Conservation (phyloP, 495 filamentous ascomycete species). For the Oidiodendron maius region DNA sequence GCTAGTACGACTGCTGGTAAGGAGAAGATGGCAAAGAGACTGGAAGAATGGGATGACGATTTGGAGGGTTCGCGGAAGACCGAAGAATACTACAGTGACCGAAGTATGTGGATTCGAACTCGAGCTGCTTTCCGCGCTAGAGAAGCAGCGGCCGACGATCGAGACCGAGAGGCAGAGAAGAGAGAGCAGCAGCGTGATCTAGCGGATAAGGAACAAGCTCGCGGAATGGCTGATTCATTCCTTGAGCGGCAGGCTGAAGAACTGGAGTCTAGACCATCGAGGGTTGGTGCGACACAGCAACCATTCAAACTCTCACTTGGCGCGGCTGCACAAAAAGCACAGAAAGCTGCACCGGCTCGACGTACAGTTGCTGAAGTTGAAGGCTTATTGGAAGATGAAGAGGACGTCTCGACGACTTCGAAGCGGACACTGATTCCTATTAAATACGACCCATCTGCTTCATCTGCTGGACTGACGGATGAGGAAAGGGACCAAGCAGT, state of each 20-base stretch:
- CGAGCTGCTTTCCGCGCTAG: slow-evolving; percentile 64
- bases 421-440: slow-evolving; percentile 86
- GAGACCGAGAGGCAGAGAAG: slow-evolving; percentile 72
- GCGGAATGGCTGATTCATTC: slow-evolving; percentile 89
- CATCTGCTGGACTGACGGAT: slow-evolving; percentile 64
- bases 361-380: slow-evolving; percentile 91
- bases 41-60: slow-evolving; percentile 87
- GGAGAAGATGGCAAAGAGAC: slow-evolving; percentile 61
- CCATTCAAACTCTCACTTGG: slow-evolving; percentile 93
- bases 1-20: slow-evolving; percentile 48
- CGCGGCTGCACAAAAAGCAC: slow-evolving; percentile 75
- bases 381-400: slow-evolving; percentile 88
- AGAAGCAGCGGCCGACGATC: slow-evolving; percentile 71
- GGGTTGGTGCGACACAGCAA: slow-evolving; percentile 51
- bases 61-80: slow-evolving; percentile 63
- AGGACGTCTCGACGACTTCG: slow-evolving; percentile 63
- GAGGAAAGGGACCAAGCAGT: slow-evolving; percentile 79
- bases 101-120: slow-evolving; percentile 75
- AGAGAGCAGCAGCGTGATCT: slow-evolving; percentile 63
- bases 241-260: slow-evolving; percentile 84
- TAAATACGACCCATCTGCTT: slow-evolving; percentile 73
- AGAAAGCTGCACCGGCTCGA: slow-evolving; percentile 53
- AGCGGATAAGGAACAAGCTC: slow-evolving; percentile 70
- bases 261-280: slow-evolving; percentile 52
- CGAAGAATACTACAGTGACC: slow-evolving; percentile 83